Conservation (phyloP, 75 land plant genomes). For the Chamaecyparis obtusa region DNA sequence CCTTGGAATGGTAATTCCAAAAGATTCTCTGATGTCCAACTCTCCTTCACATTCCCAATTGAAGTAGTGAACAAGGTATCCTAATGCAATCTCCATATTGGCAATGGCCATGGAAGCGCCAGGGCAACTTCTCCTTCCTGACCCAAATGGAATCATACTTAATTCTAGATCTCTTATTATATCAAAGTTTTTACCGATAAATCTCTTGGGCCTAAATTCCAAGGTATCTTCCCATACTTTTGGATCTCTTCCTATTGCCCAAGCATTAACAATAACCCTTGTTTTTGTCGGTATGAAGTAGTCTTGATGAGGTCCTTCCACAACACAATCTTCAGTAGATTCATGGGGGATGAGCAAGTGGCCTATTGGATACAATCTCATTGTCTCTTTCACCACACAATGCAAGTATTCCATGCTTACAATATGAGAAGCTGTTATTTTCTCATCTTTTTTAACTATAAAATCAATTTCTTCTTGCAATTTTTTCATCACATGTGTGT, state of each 20-base stretch:
- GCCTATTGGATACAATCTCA: background rate
- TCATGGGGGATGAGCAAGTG: background rate
- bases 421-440: background rate
- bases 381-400: background rate
- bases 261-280: background rate
- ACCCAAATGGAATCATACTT: background rate
- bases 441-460: background rate
- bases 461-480: background rate
- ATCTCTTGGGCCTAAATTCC: conserved; percentile 3
- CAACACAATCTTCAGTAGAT: background rate
- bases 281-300: background rate
- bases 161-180: background rate
- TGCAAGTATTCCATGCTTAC: background rate
- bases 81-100: background rate
- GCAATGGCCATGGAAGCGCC: background rate
- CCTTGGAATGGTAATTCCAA: background rate
- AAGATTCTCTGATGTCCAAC: background rate
- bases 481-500: background rate
- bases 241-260: conserved; percentile 9
- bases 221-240: background rate
- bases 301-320: background rate
- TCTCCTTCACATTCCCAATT: background rate
- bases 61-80: background rate
- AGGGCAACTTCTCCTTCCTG: background rate
- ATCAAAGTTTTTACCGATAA: background rate